These are phyloP conservation scores for Pisolithus albus DNA, from an alignment of 768 basidiomycete species.

Conservation along the genomic window DNA sequence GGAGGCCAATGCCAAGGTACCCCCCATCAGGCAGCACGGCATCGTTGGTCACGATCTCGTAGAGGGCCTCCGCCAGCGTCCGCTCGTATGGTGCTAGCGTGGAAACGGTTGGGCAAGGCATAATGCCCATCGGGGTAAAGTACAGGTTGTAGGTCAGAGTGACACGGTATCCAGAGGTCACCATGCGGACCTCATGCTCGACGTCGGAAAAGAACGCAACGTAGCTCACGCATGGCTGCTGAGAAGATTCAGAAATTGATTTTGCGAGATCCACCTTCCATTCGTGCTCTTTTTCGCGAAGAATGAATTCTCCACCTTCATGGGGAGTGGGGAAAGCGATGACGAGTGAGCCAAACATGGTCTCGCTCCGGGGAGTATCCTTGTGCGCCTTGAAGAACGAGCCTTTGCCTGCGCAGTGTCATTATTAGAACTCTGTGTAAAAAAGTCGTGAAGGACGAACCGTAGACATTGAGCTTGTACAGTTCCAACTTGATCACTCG, in stretches of 20 bases:
- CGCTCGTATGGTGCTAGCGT: too few relatives aligned
- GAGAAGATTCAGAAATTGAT: conserved; percentile 9
- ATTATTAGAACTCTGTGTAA: too few relatives aligned
- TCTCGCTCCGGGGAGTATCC: conserved; percentile 38
- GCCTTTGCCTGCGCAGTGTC: conserved; percentile 26
- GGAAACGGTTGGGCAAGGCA: neutral
- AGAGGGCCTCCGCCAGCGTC: too few relatives aligned
- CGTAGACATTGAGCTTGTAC: conserved; percentile 43
- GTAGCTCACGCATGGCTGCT: conserved; percentile 25
- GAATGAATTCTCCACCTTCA: conserved; percentile 28
- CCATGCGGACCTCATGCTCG: conserved; percentile 36
- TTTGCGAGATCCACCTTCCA: conserved; percentile 28
- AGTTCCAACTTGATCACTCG: conserved; percentile 26
- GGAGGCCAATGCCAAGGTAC: too few relatives aligned
- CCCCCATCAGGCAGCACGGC: too few relatives aligned
- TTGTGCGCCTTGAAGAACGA: conserved; percentile 46
- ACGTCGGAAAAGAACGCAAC: conserved; percentile 38
- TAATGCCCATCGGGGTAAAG: neutral
- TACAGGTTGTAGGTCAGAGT: conserved; percentile 39
- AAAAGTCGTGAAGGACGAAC: conserved; percentile 16
- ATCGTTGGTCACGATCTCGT: too few relatives aligned
- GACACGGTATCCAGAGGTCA: conserved; percentile 34
- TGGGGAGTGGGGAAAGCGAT: conserved; percentile 43
- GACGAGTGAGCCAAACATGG: conserved; percentile 49
- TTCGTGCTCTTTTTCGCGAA: too few relatives aligned